Evolutionary conservation across 2,329 filamentous ascomycete genomes (phyloP).

Genomic region (Colletotrichum magnum): DNA sequence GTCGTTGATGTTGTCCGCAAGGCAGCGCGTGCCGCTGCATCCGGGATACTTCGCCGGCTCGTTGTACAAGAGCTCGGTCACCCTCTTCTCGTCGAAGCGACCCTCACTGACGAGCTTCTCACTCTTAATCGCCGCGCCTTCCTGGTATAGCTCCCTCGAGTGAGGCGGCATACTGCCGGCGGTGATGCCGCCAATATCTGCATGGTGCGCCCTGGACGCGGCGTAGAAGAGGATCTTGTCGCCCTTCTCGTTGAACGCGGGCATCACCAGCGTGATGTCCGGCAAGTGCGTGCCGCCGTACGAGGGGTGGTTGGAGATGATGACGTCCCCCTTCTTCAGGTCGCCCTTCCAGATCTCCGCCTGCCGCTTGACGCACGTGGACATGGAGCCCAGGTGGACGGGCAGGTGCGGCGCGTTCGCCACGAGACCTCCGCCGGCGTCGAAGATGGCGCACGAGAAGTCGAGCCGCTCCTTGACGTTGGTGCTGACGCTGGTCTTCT

Average conservation of each 20-base stretch:
- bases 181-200: slow-evolving; percentile 87
- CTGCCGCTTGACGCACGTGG: slow-evolving; percentile 83
- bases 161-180: slow-evolving; percentile 87
- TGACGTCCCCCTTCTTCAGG: slow-evolving; percentile 82
- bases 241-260: slow-evolving; percentile 76
- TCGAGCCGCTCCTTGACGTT: slow-evolving; percentile 88
- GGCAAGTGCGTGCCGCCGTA: slow-evolving; percentile 87
- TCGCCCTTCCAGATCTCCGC: slow-evolving; percentile 85
- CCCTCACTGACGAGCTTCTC: slow-evolving; percentile 82
- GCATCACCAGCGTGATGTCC: slow-evolving; percentile 85
- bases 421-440: slow-evolving; percentile 80
- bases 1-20: slow-evolving; percentile 87
- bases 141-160: slow-evolving; percentile 74
- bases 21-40: slow-evolving; percentile 83
- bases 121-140: slow-evolving; percentile 74
- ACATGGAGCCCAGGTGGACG: slow-evolving; percentile 87
- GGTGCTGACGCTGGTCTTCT: slow-evolving; percentile 85
- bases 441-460: slow-evolving; percentile 87
- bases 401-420: slow-evolving; percentile 86
- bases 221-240: slow-evolving; percentile 86
- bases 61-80: slow-evolving; percentile 78
- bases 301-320: slow-evolving; percentile 87
- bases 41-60: slow-evolving; percentile 82
- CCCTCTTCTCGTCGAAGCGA: slow-evolving; percentile 82
- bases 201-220: slow-evolving; percentile 84